Percentiles rank a stretch among this genome's conserved stretches.
These are phyloP conservation scores for Aureobasidium subglaciale DNA, from an alignment of 2,329 filamentous ascomycete species.

Conservation along the genomic window DNA sequence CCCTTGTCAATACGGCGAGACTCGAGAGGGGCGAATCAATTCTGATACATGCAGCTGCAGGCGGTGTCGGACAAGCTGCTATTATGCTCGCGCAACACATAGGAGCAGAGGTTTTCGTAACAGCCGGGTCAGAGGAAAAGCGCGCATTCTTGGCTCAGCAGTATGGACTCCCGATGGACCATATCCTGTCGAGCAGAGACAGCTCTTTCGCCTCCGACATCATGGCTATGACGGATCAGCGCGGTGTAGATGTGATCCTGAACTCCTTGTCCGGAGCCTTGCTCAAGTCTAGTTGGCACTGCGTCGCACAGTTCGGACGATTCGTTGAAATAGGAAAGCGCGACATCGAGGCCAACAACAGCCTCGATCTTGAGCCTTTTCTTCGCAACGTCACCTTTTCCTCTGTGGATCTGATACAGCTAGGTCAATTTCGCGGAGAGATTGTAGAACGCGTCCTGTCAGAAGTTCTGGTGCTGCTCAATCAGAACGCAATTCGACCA, in stretches of 20 bases:
- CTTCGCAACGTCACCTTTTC: background rate
- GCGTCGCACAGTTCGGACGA: constrained; percentile 23
- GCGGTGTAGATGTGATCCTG: constrained; percentile 29
- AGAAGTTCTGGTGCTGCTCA: no score
- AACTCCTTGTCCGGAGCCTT: constrained; percentile 22
- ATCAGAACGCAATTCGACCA: no score
- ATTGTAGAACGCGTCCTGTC: no score
- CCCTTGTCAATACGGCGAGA: constrained; percentile 11
- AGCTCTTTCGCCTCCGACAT: constrained; percentile 22
- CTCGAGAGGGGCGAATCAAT: constrained; percentile 20
- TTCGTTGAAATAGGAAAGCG: constrained; percentile 23
- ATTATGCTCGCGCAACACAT: constrained; percentile 20
- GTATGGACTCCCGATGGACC: constrained; percentile 22
- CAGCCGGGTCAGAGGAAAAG: constrained; percentile 22
- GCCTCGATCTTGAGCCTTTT: background rate
- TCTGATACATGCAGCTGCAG: constrained; percentile 4
- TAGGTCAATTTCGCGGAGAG: no score
- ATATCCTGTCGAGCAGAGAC: constrained; percentile 26
- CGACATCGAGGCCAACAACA: background rate
- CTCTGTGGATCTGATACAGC: background rate
- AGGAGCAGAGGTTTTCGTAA: constrained; percentile 23
- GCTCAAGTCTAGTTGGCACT: constrained; percentile 21
- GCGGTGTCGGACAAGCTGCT: constrained; percentile 23
- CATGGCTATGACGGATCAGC: constrained; percentile 19
- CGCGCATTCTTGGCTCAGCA: constrained; percentile 17